phyloP scores from a whole-genome alignment of 352 stramenopile species.

The Phytophthora megakarya region DNA sequence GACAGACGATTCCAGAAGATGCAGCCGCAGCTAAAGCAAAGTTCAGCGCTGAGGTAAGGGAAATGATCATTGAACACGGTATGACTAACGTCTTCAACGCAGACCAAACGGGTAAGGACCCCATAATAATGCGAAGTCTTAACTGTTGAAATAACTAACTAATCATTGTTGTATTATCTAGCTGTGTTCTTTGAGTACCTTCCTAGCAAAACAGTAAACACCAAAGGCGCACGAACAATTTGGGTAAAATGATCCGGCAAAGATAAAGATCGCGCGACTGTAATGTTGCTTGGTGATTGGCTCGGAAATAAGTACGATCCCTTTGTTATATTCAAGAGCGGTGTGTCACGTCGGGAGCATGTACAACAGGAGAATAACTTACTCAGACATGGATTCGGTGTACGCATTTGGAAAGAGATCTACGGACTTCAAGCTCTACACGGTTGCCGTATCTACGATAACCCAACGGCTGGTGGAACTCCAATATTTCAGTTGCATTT shows the following conservation, averaged over 20 bases:
- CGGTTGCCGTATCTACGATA: conserved; percentile 5
- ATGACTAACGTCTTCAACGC: not conserved
- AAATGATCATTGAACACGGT: conserved; percentile 1
- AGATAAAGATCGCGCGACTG: conserved; percentile 12
- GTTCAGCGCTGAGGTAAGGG: conserved; percentile 1
- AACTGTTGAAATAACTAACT: too few relatives aligned
- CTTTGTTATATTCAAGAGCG: conserved; percentile 4
- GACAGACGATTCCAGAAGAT: conserved; percentile 9
- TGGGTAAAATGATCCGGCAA: not conserved
- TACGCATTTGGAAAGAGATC: conserved; percentile 14
- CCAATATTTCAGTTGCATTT: not conserved
- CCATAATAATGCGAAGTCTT: not conserved
- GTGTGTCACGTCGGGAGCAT: not conserved
- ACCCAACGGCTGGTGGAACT: conserved; percentile 6
- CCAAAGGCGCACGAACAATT: not conserved
- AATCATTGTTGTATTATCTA: not conserved
- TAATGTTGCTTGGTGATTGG: conserved; percentile 4
- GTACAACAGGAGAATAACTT: not conserved
- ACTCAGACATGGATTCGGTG: conserved; percentile 1
- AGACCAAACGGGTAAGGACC: not conserved
- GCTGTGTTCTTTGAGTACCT: not conserved
- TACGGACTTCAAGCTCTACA: conserved; percentile 1
- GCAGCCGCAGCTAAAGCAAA: not conserved
- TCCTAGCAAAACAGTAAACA: conserved; percentile 1
- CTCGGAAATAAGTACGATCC: conserved; percentile 1